phyloP scores from a whole-genome alignment of 2,329 filamentous ascomycete species.

The Colletotrichum spinosum region DNA sequence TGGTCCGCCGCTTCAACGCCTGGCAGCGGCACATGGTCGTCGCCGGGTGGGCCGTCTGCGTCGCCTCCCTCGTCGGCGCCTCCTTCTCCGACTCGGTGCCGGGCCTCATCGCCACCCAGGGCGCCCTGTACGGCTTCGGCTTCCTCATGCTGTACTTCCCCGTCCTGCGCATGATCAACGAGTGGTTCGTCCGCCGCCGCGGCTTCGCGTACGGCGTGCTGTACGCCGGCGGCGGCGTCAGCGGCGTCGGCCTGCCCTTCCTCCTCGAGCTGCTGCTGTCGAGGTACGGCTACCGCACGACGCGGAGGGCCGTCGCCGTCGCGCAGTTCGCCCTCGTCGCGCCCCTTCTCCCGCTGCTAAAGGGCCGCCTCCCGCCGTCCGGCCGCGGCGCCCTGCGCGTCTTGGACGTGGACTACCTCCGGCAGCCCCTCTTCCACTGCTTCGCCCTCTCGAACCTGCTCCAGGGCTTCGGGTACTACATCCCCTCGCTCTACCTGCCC shows the following conservation, averaged over 20 bases:
- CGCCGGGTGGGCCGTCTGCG: conserved; percentile 16
- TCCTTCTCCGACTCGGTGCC: conserved; percentile 41
- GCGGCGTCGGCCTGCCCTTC: conserved; percentile 61
- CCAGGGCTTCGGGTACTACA: conserved; percentile 65
- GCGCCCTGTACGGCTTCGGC: conserved; percentile 45
- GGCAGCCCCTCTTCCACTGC: conserved; percentile 46
- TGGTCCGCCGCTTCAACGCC: conserved; percentile 39
- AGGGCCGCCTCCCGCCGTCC: conserved; percentile 54
- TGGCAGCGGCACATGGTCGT: conserved; percentile 31
- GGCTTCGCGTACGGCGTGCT: conserved; percentile 62
- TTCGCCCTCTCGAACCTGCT: conserved; percentile 62
- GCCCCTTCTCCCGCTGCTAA: conserved; percentile 55
- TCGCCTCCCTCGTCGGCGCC: background rate
- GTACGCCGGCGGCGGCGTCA: conserved; percentile 58
- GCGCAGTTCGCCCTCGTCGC: conserved; percentile 52
- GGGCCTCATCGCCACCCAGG: conserved; percentile 43
- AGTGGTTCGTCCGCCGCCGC: conserved; percentile 60
- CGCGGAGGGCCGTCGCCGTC: conserved; percentile 54
- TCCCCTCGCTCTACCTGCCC: conserved; percentile 66
- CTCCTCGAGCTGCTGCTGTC: conserved; percentile 55
- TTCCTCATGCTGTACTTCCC: conserved; percentile 53
- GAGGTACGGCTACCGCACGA: conserved; percentile 53
- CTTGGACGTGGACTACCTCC: conserved; percentile 53
- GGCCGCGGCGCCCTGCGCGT: conserved; percentile 50
- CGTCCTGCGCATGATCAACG: conserved; percentile 53